These are phyloP conservation scores for sweet orange (Citrus sinensis) DNA, from an alignment of 345 rosid species.

Conservation along the genomic window DNA sequence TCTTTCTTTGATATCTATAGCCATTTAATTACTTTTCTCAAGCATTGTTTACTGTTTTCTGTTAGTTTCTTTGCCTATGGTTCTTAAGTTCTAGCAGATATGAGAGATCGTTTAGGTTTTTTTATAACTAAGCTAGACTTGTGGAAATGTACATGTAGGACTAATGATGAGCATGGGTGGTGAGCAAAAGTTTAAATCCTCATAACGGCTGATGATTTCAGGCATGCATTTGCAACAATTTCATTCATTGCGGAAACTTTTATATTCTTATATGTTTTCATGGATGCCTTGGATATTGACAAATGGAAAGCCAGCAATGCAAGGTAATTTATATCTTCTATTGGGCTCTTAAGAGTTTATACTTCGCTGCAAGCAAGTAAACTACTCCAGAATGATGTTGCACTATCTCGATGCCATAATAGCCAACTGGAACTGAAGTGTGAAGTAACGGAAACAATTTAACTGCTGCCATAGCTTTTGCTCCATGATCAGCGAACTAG, in stretches of 20 bases:
- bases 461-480: not conserved
- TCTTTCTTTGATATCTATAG: not conserved
- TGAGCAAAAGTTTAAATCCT: not conserved
- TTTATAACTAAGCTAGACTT: not conserved
- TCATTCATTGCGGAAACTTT: conserved; percentile 73
- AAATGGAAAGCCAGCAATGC: conserved; percentile 57
- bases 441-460: not conserved
- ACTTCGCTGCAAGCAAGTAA: not conserved
- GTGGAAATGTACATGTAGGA: not conserved
- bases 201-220: conserved; percentile 30
- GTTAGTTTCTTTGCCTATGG: not conserved
- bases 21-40: not conserved
- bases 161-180: not conserved
- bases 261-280: conserved; percentile 63
- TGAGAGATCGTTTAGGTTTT: not conserved
- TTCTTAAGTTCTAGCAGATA: not conserved
- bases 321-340: conserved; percentile 30
- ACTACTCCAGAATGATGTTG: not conserved
- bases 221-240: conserved; percentile 72
- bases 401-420: not conserved
- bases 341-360: not conserved
- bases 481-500: not conserved
- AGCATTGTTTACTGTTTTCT: not conserved
- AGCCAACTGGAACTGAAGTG: not conserved
- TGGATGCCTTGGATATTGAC: conserved; percentile 63